A percentile compares a stretch with the other conserved stretches of the same genome.
Conservation (phyloP, 805 yeast species). For the Cyberlindnera amylophila region DNA sequence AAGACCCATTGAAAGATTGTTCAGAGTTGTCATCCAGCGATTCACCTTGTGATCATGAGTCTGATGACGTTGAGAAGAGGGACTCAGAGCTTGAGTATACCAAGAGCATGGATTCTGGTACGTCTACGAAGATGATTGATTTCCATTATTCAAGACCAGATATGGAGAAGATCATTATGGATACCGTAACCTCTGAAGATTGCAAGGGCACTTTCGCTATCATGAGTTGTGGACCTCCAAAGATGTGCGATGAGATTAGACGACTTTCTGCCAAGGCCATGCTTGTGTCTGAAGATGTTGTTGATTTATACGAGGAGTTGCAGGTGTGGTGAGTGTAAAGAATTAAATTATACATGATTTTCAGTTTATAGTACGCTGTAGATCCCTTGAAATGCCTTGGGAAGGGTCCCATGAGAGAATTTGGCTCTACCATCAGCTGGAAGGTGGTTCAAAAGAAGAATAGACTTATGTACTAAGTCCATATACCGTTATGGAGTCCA, state of each 20-base stretch:
- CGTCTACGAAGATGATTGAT: constrained; percentile 27
- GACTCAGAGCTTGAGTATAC: neutral
- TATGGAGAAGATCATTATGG: neutral
- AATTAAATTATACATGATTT: no score
- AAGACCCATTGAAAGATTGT: no score
- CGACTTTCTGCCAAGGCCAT: constrained; percentile 39
- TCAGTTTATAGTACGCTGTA: no score
- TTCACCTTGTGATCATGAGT: no score
- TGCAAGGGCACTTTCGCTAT: constrained; percentile 38
- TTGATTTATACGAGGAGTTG: constrained; percentile 72
- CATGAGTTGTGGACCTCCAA: constrained; percentile 62
- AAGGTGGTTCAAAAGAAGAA: no score
- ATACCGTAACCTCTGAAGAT: neutral
- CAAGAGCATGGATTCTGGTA: constrained; percentile 23
- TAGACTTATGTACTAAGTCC: no score
- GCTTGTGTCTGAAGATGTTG: constrained; percentile 40
- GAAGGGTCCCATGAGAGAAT: no score
- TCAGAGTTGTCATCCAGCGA: no score
- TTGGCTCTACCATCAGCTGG: no score
- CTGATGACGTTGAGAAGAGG: no score
- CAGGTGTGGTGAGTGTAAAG: constrained; percentile 64
- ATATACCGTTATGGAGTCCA: no score
- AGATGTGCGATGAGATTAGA: constrained; percentile 55
- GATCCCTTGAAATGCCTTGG: no score
- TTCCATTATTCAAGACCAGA: neutral